Percentiles rank a stretch among this genome's conserved stretches.
phyloP scores from a whole-genome alignment of 768 basidiomycete genomes.

The Cantharellus anzutake region DNA sequence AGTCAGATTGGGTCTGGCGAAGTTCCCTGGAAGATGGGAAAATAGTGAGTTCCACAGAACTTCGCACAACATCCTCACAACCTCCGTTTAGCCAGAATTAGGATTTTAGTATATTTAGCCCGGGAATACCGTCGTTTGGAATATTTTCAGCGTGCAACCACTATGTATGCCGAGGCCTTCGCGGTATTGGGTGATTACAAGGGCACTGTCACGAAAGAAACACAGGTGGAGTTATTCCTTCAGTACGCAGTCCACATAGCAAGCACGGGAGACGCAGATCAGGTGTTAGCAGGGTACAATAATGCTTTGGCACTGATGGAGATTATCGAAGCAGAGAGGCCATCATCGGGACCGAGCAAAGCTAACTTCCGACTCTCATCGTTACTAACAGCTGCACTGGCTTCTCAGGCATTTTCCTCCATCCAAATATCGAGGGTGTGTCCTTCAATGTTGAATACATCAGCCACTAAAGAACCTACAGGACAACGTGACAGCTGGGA shows the following conservation, averaged over 20 bases:
- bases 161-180: slow-evolving; percentile 42
- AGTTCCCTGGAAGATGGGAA: too few relatives aligned
- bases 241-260: slow-evolving; percentile 3
- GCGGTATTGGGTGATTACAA: slow-evolving; percentile 20
- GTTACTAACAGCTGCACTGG: slow-evolving; percentile 54
- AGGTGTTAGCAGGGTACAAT: slow-evolving; percentile 5
- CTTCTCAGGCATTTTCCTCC: slow-evolving; percentile 44
- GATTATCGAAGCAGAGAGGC: slow-evolving; percentile 27
- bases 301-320: slow-evolving; percentile 20
- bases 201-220: slow-evolving; percentile 27
- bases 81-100: too few relatives aligned
- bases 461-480: slow-evolving; percentile 23
- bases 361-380: slow-evolving; percentile 37
- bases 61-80: too few relatives aligned
- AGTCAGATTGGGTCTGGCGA: too few relatives aligned
- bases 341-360: slow-evolving; percentile 31
- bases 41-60: too few relatives aligned
- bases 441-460: slow-evolving; percentile 2
- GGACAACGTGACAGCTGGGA: slow-evolving; percentile 37
- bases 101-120: slow-evolving; percentile 54
- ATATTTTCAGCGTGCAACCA: slow-evolving; percentile 42
- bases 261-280: slow-evolving; percentile 6
- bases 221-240: slow-evolving; percentile 17
- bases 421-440: slow-evolving; percentile 50
- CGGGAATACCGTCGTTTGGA: slow-evolving; percentile 67